Base-by-base conservation (phyloP, 2,329 filamentous ascomycete species). In the Botrytis pseudocinerea region DNA sequence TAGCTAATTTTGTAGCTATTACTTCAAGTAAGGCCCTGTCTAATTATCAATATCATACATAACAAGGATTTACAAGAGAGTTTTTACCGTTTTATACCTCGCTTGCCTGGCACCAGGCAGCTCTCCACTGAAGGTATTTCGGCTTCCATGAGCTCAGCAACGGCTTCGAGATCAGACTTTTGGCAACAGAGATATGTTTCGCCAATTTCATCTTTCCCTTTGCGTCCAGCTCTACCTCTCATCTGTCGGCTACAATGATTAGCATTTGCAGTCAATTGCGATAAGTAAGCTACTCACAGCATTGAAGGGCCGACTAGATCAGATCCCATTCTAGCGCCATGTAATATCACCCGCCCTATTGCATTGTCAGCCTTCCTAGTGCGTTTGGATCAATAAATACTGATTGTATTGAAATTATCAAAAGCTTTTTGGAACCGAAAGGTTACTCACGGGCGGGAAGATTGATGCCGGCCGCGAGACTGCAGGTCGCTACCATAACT, bases 401-500 rank as follows among this genome's bases (percentile, higher is more conserved):
- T 32, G 18, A 42, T n/a, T 57, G 38, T 42, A 25, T 32, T 7
- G n/a, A 8, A 20, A 16, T 16, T 16, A 32, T 57, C 35, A 38
- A 28, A 6, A 40, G 46, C 46, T 28, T 28, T 14, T 22, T 9
- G 48, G 10, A 18, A 14, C 25, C 16, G 10, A 12, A 28, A 40
- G 54, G 46, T 35, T 40, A 70, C 68, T 38, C 25, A 70, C 92
- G 85, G 12, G 92, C 92, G 22, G 87, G 87, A 78, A 95, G 83
- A 81, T 95, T 94, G 73, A 95, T 93, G n/a, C 92, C 92, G 22
- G 92, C 92, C n/a, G 92, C 92, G 73, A 95, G 85, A 79, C 91
- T 93, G 78, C 92, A 94, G 2, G 92, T 95, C 54, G 92, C 92
- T 25, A 93, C 89, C 70, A 93, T 90, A 0, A 93, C 88, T 76